Base-by-base conservation (phyloP, 805 yeast species). In the Wickerhamomyces alni region DNA sequence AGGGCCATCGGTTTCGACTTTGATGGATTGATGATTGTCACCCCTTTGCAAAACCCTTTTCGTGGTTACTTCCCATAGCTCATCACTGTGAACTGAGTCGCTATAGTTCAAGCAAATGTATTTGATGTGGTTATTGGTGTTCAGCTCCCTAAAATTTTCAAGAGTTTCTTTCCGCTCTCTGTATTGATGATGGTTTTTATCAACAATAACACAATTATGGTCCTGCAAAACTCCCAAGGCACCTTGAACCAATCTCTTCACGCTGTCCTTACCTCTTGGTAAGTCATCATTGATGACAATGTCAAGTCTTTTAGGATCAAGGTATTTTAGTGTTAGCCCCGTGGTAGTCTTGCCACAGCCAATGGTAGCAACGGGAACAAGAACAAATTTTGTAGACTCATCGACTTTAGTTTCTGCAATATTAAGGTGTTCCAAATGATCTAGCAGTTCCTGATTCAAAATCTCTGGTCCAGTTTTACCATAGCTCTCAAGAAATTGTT, bases 311-410 rank as follows among this genome's bases (percentile, higher is more conserved):
- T 54, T 48, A 1, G 81, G 80, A 40, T 67, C 80, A 9, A 89
- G 58, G 9, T 67, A 53, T 0, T 52, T 45, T 30, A 93, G 63
- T 0, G 89, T 79, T 27, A 75, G 56, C 6, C 85, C 76, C 0
- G 85, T 74, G 0, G 97, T 87, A 0, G 97, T 88, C 56, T 93
- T 93, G 8, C 99, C 99, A 60, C 96, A 87, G 0, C 98, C 98
- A 38, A 91, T 75, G 0, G 95, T 87, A 0, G 97, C 88, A 3
- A 89, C 77, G 1, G 98, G 91, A 1, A 87, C 74, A 3, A 93
- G 52, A 0, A 86, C 72, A 54, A 76, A 82, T 48, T 80, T 80
- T 4, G 69, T 65, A 2, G 59, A 41, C 34, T 58, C 60, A 28
- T 63, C 65, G 5, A 62, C 57, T 21, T 61, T 66, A 29, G 50